phyloP scores from a whole-genome alignment of 1,284 basidiomycete genomes.

The Stygiomarasmius scandens region DNA sequence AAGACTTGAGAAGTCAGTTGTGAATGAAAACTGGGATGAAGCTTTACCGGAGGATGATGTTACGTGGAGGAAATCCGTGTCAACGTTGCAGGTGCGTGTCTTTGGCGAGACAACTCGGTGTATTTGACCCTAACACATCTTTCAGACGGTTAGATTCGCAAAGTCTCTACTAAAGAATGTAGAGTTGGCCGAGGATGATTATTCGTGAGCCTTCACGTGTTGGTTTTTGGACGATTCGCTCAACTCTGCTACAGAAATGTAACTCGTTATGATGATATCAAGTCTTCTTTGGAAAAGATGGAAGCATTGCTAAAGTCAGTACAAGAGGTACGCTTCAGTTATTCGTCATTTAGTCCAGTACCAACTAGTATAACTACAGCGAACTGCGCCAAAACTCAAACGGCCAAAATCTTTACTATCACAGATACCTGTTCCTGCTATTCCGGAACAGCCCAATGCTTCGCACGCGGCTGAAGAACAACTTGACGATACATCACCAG shows the following conservation, averaged over 20 bases:
- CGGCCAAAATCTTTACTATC: conserved; percentile 42
- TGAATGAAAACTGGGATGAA: conserved; percentile 51
- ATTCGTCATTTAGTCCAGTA: background rate
- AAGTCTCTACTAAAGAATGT: conserved; percentile 59
- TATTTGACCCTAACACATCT: background rate
- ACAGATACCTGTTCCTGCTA: conserved; percentile 29
- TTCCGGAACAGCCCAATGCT: conserved; percentile 19
- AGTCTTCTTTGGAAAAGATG: conserved; percentile 52
- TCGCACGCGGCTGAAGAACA: conserved; percentile 7
- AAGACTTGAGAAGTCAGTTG: conserved; percentile 59
- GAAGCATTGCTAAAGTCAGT: conserved; percentile 45
- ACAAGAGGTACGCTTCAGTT: conserved; percentile 36
- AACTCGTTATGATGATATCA: conserved; percentile 47
- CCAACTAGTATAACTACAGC: conserved; percentile 24
- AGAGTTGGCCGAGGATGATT: conserved; percentile 48
- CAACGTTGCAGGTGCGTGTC: conserved; percentile 55
- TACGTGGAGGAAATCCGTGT: conserved; percentile 60
- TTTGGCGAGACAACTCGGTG: background rate
- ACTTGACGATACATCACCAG: conserved; percentile 11
- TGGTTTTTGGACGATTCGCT: background rate
- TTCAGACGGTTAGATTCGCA: conserved; percentile 66
- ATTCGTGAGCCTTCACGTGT: conserved; percentile 42
- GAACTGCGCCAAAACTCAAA: conserved; percentile 38
- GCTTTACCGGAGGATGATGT: conserved; percentile 11
- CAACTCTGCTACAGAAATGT: conserved; percentile 35